Conservation (phyloP, 2,329 filamentous ascomycete species). For the Venturia nashicola region DNA sequence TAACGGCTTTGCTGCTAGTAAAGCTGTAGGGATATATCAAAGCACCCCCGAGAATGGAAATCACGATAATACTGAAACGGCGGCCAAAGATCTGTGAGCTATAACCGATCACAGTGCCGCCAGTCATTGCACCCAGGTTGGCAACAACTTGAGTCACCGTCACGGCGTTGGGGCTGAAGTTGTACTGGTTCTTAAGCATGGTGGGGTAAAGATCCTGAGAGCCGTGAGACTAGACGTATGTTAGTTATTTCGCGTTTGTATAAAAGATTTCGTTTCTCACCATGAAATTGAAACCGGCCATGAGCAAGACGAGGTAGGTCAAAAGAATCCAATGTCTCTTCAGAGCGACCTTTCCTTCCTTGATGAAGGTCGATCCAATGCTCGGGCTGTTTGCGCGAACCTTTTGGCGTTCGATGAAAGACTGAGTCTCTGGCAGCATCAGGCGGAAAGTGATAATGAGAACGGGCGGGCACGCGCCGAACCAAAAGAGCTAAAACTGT, state of each 20-base stretch:
- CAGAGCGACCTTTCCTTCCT: constrained; percentile 67
- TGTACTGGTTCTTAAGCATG: constrained; percentile 46
- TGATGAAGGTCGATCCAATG: constrained; percentile 44
- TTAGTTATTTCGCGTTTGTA: neutral
- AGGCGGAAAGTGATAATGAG: constrained; percentile 71
- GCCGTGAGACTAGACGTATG: constrained; percentile 46
- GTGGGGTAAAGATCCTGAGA: constrained; percentile 55
- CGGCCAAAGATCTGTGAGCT: constrained; percentile 33
- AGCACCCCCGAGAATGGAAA: constrained; percentile 53
- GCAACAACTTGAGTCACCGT: constrained; percentile 36
- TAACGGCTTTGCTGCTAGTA: constrained; percentile 47
- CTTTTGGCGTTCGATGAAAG: constrained; percentile 54
- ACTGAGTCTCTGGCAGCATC: constrained; percentile 65
- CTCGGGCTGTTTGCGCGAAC: constrained; percentile 41
- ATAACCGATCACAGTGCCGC: constrained; percentile 35
- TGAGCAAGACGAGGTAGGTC: constrained; percentile 70
- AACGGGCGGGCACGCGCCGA: constrained; percentile 67
- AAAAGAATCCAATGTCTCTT: constrained; percentile 71
- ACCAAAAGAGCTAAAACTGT: constrained; percentile 56
- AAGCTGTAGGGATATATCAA: constrained; percentile 78
- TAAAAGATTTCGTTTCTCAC: constrained; percentile 16
- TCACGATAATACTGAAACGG: constrained; percentile 34
- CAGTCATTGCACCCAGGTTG: constrained; percentile 36
- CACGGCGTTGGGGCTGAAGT: constrained; percentile 36
- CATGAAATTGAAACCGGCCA: constrained; percentile 92